Percentiles rank a stretch among this genome's conserved stretches.
phyloP scores from a whole-genome alignment of 345 rosid species.

The Rubroshorea leprosula region DNA sequence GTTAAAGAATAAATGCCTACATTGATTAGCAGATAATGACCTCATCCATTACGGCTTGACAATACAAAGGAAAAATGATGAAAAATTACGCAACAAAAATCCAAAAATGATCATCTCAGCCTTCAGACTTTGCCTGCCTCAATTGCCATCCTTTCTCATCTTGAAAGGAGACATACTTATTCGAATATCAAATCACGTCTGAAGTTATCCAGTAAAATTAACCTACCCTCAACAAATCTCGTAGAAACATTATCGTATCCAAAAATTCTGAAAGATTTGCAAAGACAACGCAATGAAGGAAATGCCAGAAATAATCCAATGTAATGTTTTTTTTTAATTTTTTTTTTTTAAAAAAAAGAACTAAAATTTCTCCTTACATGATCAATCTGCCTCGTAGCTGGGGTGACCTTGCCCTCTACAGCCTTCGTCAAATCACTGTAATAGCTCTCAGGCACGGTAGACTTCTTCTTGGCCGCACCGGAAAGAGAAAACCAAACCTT shows the following conservation, averaged over 20 bases:
- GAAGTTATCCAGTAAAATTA: background rate
- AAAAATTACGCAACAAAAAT: too few relatives aligned
- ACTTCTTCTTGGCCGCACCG: slow-evolving; percentile 99
- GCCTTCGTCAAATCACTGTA: slow-evolving; percentile 80
- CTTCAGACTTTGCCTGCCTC: too few relatives aligned
- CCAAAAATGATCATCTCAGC: too few relatives aligned
- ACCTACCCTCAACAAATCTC: background rate
- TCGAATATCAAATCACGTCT: background rate
- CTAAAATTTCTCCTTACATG: slow-evolving; percentile 60
- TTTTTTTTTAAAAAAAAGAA: background rate
- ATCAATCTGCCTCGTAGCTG: slow-evolving; percentile 95
- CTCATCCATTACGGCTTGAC: too few relatives aligned
- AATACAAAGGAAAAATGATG: too few relatives aligned
- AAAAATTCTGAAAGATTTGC: background rate
- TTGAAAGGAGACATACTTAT: too few relatives aligned
- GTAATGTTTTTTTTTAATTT: too few relatives aligned
- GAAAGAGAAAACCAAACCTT: slow-evolving; percentile 98
- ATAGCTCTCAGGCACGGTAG: slow-evolving; percentile 96
- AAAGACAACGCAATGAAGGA: background rate
- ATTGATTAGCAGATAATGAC: too few relatives aligned
- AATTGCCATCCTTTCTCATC: too few relatives aligned
- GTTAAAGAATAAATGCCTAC: too few relatives aligned
- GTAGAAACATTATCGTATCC: background rate
- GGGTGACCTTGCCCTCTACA: slow-evolving; percentile 87
- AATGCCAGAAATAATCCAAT: background rate